Evolutionary conservation across 2,329 filamentous ascomycete genomes (phyloP).

Genomic region (Ophiostoma perfectum): DNA sequence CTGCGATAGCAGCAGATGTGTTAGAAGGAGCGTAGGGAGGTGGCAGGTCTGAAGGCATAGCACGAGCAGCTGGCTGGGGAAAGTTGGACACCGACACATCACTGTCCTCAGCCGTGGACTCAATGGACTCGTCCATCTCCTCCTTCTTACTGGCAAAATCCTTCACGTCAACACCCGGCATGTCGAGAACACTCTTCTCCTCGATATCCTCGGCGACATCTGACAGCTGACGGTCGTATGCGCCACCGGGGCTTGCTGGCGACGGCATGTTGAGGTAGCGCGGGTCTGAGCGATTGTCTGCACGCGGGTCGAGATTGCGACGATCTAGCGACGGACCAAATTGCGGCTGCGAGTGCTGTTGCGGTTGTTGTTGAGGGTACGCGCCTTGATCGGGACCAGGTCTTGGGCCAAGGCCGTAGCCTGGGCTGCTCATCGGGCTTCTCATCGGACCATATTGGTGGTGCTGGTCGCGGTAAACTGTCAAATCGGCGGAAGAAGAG

Average conservation of each 20-base stretch:
- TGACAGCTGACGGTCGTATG: not conserved
- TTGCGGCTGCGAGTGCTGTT: not conserved
- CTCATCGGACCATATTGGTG: slow-evolving; percentile 2
- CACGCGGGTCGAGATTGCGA: not conserved
- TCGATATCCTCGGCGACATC: slow-evolving; percentile 13
- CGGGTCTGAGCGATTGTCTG: not conserved
- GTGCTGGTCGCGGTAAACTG: slow-evolving; percentile 10
- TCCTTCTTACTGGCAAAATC: slow-evolving; percentile 16
- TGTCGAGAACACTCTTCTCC: not conserved
- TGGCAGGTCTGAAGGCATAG: not conserved
- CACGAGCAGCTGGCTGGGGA: not conserved
- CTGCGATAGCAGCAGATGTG: not conserved
- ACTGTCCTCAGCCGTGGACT: not conserved
- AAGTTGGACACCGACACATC: not conserved
- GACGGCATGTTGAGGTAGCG: not conserved
- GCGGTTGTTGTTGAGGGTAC: not conserved
- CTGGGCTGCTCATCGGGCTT: slow-evolving; percentile 11
- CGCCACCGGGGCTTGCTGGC: slow-evolving; percentile 4
- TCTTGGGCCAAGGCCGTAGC: not conserved
- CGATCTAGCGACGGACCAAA: not conserved
- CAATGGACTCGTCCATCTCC: not conserved
- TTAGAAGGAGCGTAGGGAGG: not conserved
- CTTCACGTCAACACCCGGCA: slow-evolving; percentile 10
- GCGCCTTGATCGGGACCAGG: not conserved
- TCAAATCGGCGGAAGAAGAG: slow-evolving; percentile 8